Evolutionary conservation across 140 eudicot species (phyloP), one percentile per base, ranked within the genome.

Genomic region (Ambrosia hybrid): DNA sequence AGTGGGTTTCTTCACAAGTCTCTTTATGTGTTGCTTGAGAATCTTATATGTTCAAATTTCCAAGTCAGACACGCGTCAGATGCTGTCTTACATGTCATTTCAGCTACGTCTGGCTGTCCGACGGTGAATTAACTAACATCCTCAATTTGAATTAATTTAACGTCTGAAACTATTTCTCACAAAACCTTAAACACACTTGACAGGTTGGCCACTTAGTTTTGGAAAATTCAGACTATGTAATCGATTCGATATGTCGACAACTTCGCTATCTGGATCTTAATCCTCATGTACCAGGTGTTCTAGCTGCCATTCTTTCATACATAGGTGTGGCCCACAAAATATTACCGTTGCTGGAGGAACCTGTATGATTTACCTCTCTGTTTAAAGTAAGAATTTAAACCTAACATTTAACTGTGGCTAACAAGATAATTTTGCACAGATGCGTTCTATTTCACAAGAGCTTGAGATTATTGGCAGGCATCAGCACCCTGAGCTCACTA

Each of bases 391-490:
- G 52, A 38, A 65, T 45, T 66, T 8, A 66, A 43, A 43, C 17
- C 14, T 17, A 9, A 43, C 39, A 66, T 4, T 45, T 66, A 66
- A 45, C 17, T 65, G 9, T 73, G 68, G 39, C 41, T 83, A 78
- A 74, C 62, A 61, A 51, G 55, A 17, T 33, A 53, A 71, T 14
- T 60, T 74, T 82, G 68, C 70, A 37, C 85, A 93, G 99, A 90
- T 93, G 99, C 89, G 88, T 12, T 83, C 88, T 58, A 94, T 93
- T 73, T 93, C 97, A 9, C 62, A 79, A 86, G 99, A 93, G 68
- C 99, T 93, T 81, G 99, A 93, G 83, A 84, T 93, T 85, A 88
- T 93, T 81, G 96, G 99, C 73, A 79, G 99, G 80, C 97, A 84
- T 84, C 87, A 85, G 41, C 97, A 90, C 71, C 96, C 97, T 45